phyloP scores from a whole-genome alignment of 768 basidiomycete species.

The Tylopilus vinaceipallidus region DNA sequence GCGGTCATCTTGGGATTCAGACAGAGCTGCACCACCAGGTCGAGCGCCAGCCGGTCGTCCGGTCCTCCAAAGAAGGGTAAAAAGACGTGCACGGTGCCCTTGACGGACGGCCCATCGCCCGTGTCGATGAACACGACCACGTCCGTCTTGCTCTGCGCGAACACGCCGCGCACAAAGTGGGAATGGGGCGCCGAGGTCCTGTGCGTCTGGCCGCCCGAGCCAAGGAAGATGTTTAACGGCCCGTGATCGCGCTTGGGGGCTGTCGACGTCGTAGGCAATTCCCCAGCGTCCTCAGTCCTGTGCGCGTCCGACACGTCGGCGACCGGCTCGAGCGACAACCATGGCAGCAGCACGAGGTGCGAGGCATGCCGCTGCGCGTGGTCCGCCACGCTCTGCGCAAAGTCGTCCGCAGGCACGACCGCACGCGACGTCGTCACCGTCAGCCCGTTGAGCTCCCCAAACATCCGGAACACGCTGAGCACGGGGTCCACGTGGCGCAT shows the following conservation, averaged over 20 bases:
- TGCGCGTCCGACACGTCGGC: conserved; percentile 1
- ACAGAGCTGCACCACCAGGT: conserved; percentile 83
- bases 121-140: conserved; percentile 84
- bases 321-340: conserved; percentile 55
- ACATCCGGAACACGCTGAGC: conserved; percentile 74
- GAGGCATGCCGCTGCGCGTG: conserved; percentile 58
- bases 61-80: conserved; percentile 93
- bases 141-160: conserved; percentile 66
- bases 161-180: conserved; percentile 80
- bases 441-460: conserved; percentile 68
- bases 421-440: conserved; percentile 61
- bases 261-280: conserved; percentile 11
- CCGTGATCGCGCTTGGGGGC: conserved; percentile 32
- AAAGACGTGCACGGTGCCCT: conserved; percentile 62
- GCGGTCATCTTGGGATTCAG: conserved; percentile 64
- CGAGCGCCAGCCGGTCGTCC: conserved; percentile 85
- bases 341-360: conserved; percentile 82
- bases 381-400: conserved; percentile 67
- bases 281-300: background rate
- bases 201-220: conserved; percentile 15
- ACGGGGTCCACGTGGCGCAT: conserved; percentile 71
- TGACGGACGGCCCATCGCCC: conserved; percentile 32
- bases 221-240: conserved; percentile 73
- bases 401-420: conserved; percentile 75
- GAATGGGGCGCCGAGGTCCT: conserved; percentile 58